Conservation (phyloP, 176 grass and related monocot species). For the Oryza meyeriana region DNA sequence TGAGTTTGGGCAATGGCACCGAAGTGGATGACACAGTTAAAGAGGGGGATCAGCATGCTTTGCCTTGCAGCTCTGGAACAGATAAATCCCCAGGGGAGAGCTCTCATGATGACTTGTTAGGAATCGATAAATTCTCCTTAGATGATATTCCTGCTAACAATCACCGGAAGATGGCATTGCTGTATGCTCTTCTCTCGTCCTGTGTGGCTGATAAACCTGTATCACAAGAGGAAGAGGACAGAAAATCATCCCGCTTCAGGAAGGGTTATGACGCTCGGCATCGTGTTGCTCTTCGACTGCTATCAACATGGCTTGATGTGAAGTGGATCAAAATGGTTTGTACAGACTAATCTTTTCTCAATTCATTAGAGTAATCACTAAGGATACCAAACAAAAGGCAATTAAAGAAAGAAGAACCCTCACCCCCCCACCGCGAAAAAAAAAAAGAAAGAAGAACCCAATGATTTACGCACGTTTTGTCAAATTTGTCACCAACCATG, state of each 20-base stretch:
- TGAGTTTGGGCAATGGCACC: conserved; percentile 47
- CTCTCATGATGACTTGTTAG: conserved; percentile 32
- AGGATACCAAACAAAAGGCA: neutral
- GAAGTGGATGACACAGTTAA: neutral
- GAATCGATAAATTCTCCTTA: conserved; percentile 39
- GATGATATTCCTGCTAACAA: conserved; percentile 47
- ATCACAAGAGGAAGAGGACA: conserved; percentile 56
- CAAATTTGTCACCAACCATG: neutral
- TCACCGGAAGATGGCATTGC: conserved; percentile 58
- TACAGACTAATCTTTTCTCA: neutral
- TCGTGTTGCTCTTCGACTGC: conserved; percentile 70
- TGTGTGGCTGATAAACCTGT: conserved; percentile 75
- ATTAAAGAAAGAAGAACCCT: neutral
- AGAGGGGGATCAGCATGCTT: neutral
- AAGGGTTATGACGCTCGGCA: conserved; percentile 94
- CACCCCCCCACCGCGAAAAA: too few relatives aligned
- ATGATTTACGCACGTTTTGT: neutral
- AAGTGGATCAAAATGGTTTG: conserved; percentile 95
- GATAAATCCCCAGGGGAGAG: conserved; percentile 12
- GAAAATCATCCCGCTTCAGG: conserved; percentile 60
- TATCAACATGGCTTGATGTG: conserved; percentile 81
- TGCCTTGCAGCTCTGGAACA: neutral
- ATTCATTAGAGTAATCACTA: neutral
- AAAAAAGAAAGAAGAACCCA: neutral
- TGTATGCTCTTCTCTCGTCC: conserved; percentile 74